Base-by-base conservation (phyloP, 2,329 filamentous ascomycete species). In the Plectosphaerella plurivora region DNA sequence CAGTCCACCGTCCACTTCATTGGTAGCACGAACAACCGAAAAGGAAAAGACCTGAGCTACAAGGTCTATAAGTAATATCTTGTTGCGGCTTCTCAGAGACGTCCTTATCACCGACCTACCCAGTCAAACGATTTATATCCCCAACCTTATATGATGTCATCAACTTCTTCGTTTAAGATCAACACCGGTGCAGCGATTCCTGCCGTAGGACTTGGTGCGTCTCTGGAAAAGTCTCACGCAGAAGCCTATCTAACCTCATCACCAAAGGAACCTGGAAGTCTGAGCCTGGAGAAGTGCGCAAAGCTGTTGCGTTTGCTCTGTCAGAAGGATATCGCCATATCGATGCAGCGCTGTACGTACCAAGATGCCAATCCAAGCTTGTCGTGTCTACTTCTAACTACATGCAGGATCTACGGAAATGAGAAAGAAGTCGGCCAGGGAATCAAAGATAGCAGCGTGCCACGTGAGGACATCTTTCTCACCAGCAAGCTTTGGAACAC, bases 401-500 rank as follows among this genome's bases (percentile, higher is more conserved):
- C 18, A 20, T 20, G 10, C 8, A 44, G 41, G 16, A 44, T 44
- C 41, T 44, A 44, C 41, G 41, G 41, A 61, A 86, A 86, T 60
- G 83, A 78, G 56, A 59, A 60, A 1, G 74, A 78, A 53, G 74
- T 79, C 11, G 76, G 76, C 1, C 57, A 69, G 33, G 76, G 74
- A 3, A 77, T 79, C 54, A 66, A 67, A 44, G 70, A 75, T 55
- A 71, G 71, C 5, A 70, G 68, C 3, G 63, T 79, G 1, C 64
- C 70, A 2, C 70, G 76, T 10, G 65, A 68, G 9, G 70, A 78
- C 45, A 70, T 79, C 46, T 79, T 75, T 63, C 60, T 79, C 50
- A 86, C 83, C 20, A 84, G 80, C 50, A 87, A 87, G 69, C 73
- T 86, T 42, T 82, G 83, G 73, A 84, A 84, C 69, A 76, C 78